Conservation (phyloP, 768 basidiomycete species). For the Psilocybe cubensis region DNA sequence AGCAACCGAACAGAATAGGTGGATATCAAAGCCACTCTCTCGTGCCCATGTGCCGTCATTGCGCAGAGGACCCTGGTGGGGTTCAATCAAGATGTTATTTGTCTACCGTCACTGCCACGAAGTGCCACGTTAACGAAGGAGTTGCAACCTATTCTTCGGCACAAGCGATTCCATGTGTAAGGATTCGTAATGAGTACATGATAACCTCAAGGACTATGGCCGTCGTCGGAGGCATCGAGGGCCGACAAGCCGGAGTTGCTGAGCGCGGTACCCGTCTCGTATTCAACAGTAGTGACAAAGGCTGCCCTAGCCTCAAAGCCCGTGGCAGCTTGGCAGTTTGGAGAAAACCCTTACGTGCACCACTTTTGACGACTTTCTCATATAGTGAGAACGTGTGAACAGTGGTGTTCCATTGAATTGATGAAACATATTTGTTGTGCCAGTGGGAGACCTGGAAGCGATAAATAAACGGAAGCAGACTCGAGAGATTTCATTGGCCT, state of each 20-base stretch:
- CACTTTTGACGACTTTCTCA: constrained; percentile 1
- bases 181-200: no score
- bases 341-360: not conserved
- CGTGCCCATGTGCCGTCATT: not conserved
- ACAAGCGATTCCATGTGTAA: not conserved
- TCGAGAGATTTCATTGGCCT: not conserved
- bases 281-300: constrained; percentile 12
- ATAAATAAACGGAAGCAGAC: not conserved
- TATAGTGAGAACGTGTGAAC: constrained; percentile 5
- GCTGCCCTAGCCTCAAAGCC: not conserved
- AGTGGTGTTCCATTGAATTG: constrained; percentile 3
- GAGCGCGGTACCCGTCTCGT: no score
- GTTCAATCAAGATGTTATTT: not conserved
- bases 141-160: not conserved
- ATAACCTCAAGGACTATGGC: not conserved
- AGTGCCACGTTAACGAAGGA: not conserved
- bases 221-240: not conserved
- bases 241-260: no score
- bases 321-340: constrained; percentile 5
- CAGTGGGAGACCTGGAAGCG: not conserved
- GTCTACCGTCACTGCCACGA: not conserved
- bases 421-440: constrained; percentile 3
- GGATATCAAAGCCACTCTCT: no score
- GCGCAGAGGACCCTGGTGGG: not conserved
- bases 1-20: not conserved